These are phyloP conservation scores for Miscanthus sacchariflorus DNA, from an alignment of 202 grass and related monocot species.

Conservation along the genomic window DNA sequence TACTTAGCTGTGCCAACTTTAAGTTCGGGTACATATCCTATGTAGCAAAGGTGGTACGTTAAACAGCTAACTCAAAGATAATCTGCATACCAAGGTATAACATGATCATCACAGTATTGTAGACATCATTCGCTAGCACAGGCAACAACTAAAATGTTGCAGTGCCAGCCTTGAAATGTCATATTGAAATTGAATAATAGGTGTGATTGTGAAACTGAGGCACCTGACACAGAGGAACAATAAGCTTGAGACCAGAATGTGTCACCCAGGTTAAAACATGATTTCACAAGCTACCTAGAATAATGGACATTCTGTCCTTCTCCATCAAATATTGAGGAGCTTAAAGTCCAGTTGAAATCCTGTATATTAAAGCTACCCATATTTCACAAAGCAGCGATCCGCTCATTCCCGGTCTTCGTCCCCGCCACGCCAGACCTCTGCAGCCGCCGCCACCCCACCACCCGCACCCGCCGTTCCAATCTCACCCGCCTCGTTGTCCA, in stretches of 20 bases:
- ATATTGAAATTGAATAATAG: constrained; percentile 11
- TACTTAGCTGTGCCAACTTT: constrained; percentile 3
- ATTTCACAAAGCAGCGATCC: background rate
- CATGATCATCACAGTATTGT: constrained; percentile 13
- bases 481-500: too few relatives aligned
- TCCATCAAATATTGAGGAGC: background rate
- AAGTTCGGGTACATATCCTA: background rate
- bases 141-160: background rate
- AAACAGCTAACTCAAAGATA: constrained; percentile 12
- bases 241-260: constrained; percentile 9
- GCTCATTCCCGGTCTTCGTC: too few relatives aligned
- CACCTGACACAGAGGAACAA: constrained; percentile 5
- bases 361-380: background rate
- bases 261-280: constrained; percentile 14
- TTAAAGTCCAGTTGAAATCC: background rate
- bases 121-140: constrained; percentile 36
- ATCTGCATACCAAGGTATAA: constrained; percentile 25
- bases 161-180: constrained; percentile 6
- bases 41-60: background rate
- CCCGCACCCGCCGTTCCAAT: too few relatives aligned
- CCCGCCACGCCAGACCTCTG: too few relatives aligned
- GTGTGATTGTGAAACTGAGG: background rate
- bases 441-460: too few relatives aligned
- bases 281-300: background rate
- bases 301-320: constrained; percentile 8